Base-by-base conservation (phyloP, 169 alveolate species). In the Ichthyophthirius multifiliis region DNA sequence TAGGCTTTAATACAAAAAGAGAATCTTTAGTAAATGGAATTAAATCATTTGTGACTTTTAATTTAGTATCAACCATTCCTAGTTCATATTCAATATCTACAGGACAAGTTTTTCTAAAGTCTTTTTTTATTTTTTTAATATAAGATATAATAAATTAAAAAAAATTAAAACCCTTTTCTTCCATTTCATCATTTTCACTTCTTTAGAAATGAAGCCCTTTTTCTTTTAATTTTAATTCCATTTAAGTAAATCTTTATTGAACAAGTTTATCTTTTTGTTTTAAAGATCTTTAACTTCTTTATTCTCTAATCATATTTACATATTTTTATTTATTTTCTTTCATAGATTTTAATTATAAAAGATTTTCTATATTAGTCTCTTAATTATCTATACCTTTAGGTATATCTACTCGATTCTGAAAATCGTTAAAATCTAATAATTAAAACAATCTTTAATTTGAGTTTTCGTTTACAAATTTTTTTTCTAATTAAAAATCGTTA, bases 1-100 rank as follows among this genome's bases (percentile, higher is more conserved):
- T 90, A 16, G 96, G 96, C 46, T 93, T 93, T n/a, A 75, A 92
- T 2, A 93, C 96, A 90, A 84, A 89, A 20, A 93, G 85, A n/a
- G 90, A 79, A 65, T 90, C 94, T 34, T 82, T 86, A 34, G 83
- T 77, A n/a, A 67, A 79, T 5, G 94, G 93, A 32, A 90, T 13
- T 27, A n/a, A 46, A 43, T 77, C 82, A 20, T 82, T 45, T 31
- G 67, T 73, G 44, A 41, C 44, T 43, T 39, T 65, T 18, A 45
- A 35, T 18, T 43, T 65, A n/a, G 44, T 75, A 2, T 55, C 71
- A 34, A 37, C 10, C 31, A 78, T 43, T 43, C 84, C 84, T 34
- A 78, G 44, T 31, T 78, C 84, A 78, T 64, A 78, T 45, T 78
- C 84, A 31, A 32, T 41, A 78, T 78, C 84, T 44, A 63, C 43